phyloP scores from a whole-genome alignment of 2,329 filamentous ascomycete genomes.

The Teratosphaeria viscida region DNA sequence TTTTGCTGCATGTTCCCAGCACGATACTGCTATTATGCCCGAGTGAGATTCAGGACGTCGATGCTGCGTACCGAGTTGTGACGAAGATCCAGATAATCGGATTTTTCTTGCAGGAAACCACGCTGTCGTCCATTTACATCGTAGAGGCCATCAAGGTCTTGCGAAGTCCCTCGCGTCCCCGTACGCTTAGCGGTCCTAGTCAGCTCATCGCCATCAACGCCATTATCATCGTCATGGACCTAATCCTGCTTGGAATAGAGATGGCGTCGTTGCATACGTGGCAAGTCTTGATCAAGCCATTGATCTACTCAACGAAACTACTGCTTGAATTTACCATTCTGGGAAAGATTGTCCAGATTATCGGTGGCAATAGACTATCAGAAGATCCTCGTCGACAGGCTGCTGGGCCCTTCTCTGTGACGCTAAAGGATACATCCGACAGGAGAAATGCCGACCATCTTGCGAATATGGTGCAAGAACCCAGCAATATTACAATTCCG shows the following conservation, averaged over 20 bases:
- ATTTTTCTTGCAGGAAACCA: not conserved
- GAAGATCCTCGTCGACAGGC: not conserved
- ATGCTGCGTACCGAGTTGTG: not conserved
- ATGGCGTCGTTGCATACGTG: slow-evolving; percentile 18
- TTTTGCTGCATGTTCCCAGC: not conserved
- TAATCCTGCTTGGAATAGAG: slow-evolving; percentile 22
- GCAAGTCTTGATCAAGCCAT: slow-evolving; percentile 26
- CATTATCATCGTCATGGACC: slow-evolving; percentile 25
- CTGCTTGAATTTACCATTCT: slow-evolving; percentile 13
- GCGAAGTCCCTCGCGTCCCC: not conserved
- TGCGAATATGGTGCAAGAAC: too few species aligned
- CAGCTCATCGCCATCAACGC: slow-evolving; percentile 26
- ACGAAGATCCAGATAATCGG: not conserved
- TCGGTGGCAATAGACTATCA: not conserved
- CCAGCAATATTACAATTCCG: too few species aligned
- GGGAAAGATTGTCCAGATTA: slow-evolving; percentile 7
- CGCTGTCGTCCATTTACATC: not conserved
- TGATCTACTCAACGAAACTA: slow-evolving; percentile 16
- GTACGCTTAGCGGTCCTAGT: slow-evolving; percentile 8
- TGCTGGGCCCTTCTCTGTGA: too few species aligned
- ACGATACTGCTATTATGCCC: not conserved
- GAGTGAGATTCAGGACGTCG: not conserved
- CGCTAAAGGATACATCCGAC: too few species aligned
- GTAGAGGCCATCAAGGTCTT: not conserved
- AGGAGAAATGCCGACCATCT: too few species aligned